Conservation (phyloP, 2,329 filamentous ascomycete genomes). For the Magnaporthales sp. region DNA sequence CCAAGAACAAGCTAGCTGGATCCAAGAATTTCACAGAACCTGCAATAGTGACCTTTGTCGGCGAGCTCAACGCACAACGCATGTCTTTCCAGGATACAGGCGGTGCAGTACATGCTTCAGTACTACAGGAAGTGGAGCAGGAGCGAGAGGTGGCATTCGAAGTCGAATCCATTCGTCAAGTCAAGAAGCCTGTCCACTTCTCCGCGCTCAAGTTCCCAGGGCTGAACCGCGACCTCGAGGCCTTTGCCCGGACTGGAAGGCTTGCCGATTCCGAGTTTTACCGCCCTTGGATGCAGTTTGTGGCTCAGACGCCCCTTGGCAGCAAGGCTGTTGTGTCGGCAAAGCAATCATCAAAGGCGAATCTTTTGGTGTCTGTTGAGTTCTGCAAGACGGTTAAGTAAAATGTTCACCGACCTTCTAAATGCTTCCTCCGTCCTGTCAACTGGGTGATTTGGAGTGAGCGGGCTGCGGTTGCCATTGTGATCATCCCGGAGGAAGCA, state of each 20-base stretch:
- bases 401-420: constrained; percentile 7
- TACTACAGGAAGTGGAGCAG: constrained; percentile 50
- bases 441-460: constrained; percentile 54
- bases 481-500: constrained; percentile 56
- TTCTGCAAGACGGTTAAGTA: constrained; percentile 12
- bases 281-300: constrained; percentile 29
- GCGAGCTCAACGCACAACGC: constrained; percentile 23
- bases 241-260: constrained; percentile 35
- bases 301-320: constrained; percentile 26
- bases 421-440: constrained; percentile 32
- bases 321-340: constrained; percentile 20
- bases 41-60: constrained; percentile 16
- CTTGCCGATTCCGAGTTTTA: constrained; percentile 28
- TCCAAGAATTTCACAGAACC: constrained; percentile 13
- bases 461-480: constrained; percentile 35
- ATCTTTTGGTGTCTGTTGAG: constrained; percentile 20
- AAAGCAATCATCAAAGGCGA: neutral
- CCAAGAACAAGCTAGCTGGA: constrained; percentile 6
- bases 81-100: constrained; percentile 25
- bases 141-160: constrained; percentile 52
- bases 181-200: constrained; percentile 35
- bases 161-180: constrained; percentile 46
- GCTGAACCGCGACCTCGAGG: constrained; percentile 35
- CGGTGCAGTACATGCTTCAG: constrained; percentile 34
- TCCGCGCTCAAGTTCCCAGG: constrained; percentile 30